Base-by-base conservation (phyloP, 192 early-diverging fungal species). In the Backusella liffmaniae region DNA sequence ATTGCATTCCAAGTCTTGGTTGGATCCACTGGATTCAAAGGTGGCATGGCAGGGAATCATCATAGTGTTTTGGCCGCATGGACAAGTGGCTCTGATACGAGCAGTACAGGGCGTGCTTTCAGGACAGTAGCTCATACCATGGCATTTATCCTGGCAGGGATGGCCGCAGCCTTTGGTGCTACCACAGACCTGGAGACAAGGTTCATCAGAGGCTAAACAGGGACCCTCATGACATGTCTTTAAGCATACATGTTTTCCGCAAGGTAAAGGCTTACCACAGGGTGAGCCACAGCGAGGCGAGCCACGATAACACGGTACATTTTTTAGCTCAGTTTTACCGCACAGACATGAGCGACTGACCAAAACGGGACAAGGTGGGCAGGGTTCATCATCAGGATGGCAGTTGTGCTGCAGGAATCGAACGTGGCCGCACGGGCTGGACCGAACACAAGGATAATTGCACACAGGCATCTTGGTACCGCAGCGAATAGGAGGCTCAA, bases 301-400 rank as follows among this genome's bases (percentile, higher is more conserved):
- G 35, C 80, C 87, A 23, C 94, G 86, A 65, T 93, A 93, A 76
- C 97, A 98, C 5, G 94, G 91, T 6, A 96, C 83, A 77, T 93
- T 96, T 26, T 88, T 90, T 80, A 97, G 81, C 34, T 84, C 84
- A n/a, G 86, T 84, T 74, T 90, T 93, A 37, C 95, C 94, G 76
- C 96, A 98, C 84, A 90, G 86, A 77, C 93, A 94, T 71, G 53
- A 73, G 34, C 91, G 86, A 12, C 87, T 77, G 2, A 94, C 93
- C 53, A 99, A 90, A 66, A 94, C 86, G 15, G 95, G 85, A 82
- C 97, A 99, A 26, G 96, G 96, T 12, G 97, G 95, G 44, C 97
- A 99, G 1, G 94, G 85, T 62, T 90, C 91, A n/a, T 80, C 81
- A 72, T 94, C 95, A 2, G 89, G 83, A 79, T 99, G 97, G 81